Percentiles rank a stretch among this genome's conserved stretches.
These are phyloP conservation scores for Rutstroemia sp. DNA, from an alignment of 2,329 filamentous ascomycete species.

Conservation along the genomic window DNA sequence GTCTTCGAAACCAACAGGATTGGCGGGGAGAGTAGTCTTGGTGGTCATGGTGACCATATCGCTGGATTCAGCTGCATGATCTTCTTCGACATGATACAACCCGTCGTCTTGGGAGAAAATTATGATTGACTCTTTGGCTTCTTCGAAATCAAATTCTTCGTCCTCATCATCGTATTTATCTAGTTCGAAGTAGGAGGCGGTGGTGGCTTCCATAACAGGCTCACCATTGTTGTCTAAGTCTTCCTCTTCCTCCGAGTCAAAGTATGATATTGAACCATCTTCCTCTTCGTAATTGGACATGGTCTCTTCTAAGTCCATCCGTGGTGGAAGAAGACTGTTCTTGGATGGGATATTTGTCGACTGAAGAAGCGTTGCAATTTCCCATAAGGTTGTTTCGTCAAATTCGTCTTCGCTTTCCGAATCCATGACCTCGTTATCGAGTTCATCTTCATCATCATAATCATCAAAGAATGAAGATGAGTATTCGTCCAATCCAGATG, in stretches of 20 bases:
- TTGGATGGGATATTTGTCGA: conserved; percentile 44
- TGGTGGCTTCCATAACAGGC: not conserved
- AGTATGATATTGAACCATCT: conserved; percentile 13
- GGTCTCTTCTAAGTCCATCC: not conserved
- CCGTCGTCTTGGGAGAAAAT: not conserved
- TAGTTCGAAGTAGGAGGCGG: not conserved
- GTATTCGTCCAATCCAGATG: conserved; percentile 20
- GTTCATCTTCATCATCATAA: conserved; percentile 41
- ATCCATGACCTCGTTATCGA: conserved; percentile 30
- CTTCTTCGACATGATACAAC: not conserved
- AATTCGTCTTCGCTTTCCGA: conserved; percentile 35
- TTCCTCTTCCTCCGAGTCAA: conserved; percentile 11
- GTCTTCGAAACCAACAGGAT: no score
- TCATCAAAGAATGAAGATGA: conserved; percentile 48
- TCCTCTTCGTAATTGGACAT: conserved; percentile 18
- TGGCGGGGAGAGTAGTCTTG: no score
- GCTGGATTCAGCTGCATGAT: not conserved
- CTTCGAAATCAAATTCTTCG: not conserved
- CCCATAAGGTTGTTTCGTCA: conserved; percentile 55
- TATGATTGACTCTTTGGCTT: not conserved
- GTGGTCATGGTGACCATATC: not conserved
- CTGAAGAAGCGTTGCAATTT: conserved; percentile 53
- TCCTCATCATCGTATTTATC: not conserved
- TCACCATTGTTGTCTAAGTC: not conserved
- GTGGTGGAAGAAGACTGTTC: conserved; percentile 39